Base-by-base conservation (phyloP, 75 land plant genomes). In the Selaginella tamariscina region DNA sequence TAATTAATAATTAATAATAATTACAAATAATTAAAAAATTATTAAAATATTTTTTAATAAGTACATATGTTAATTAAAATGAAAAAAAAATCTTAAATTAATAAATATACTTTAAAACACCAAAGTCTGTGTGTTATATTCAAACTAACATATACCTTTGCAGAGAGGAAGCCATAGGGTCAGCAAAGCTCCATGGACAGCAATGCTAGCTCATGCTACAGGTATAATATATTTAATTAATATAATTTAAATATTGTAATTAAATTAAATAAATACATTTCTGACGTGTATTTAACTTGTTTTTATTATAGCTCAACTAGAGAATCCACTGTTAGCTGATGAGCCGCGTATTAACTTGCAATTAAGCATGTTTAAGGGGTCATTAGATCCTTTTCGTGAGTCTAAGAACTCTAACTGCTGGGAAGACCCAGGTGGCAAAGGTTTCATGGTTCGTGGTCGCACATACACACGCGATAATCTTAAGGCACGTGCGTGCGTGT, bases 401-500 rank as follows among this genome's bases (percentile, higher is more conserved):
- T 83, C 77, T n/a, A 65, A 71, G 29, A 69, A 71, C 32, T 24
- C 13, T 30, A 74, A 92, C 65, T 86, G 94, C 65, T 92, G 97
- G 97, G 68, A 78, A 63, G 77, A 79, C 67, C 89, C 95, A 30
- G 72, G 78, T 73, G 94, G 95, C 24, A 66, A 62, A 26, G 89
- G 85, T 30, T 92, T 92, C 63, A 92, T 82, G 94, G 82, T 92
- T 27, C 80, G 97, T 59, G 87, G 97, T 30, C 78, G 85, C 59
- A 86, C 82, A 28, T 92, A 92, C 73, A 72, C 86, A 32, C 81
- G 72, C 64, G 97, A 92, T 69, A 68, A 64, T 65, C 63, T 78
- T 2, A 92, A 92, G 97, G 97, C 86, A 15, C n/a, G n/a, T n/a
- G n/a, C n/a, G n/a, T n/a, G n/a, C n/a, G n/a, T n/a, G n/a, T n/a